Conservation (phyloP, 352 stramenopile species). For the Phytophthora quininea region DNA sequence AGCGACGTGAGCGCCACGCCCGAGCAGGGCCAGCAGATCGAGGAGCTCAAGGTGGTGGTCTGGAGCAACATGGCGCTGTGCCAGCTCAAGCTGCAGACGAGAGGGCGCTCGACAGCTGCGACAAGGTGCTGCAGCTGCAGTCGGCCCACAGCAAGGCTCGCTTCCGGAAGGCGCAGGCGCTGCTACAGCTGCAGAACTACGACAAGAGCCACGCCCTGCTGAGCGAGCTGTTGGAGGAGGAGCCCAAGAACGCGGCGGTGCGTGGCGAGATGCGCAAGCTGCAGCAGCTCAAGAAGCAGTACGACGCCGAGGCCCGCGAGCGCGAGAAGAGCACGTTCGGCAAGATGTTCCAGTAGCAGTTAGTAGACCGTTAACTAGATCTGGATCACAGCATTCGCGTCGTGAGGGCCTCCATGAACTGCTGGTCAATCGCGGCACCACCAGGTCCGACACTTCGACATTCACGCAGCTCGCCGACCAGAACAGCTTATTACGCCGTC, state of each 20-base stretch:
- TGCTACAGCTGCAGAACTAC: slow-evolving; percentile 62
- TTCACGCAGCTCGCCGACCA: slow-evolving; percentile 56
- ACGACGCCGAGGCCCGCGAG: slow-evolving; percentile 60
- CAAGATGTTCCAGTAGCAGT: slow-evolving; percentile 79
- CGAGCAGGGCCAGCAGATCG: slow-evolving; percentile 61
- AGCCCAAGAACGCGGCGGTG: slow-evolving; percentile 76
- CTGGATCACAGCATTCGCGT: slow-evolving; percentile 45
- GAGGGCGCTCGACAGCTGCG: slow-evolving; percentile 64
- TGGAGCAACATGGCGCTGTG: slow-evolving; percentile 87
- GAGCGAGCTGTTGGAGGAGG: slow-evolving; percentile 49
- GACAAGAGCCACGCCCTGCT: slow-evolving; percentile 65
- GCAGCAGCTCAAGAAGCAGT: slow-evolving; percentile 54
- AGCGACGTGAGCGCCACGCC: slow-evolving; percentile 60
- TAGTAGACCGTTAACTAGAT: not conserved
- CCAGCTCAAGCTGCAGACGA: slow-evolving; percentile 73
- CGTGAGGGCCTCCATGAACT: slow-evolving; percentile 71
- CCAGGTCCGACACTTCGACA: slow-evolving; percentile 74
- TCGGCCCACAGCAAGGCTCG: slow-evolving; percentile 73
- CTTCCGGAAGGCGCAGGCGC: slow-evolving; percentile 83
- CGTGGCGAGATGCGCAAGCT: slow-evolving; percentile 66
- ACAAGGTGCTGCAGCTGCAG: slow-evolving; percentile 79
- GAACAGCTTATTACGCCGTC: slow-evolving; percentile 85
- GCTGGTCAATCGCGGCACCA: slow-evolving; percentile 58
- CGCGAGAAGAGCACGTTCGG: slow-evolving; percentile 67
- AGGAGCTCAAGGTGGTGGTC: slow-evolving; percentile 66